A percentile compares a stretch with the other conserved stretches of the same genome.
These are phyloP conservation scores for Vigna nakashimae DNA, from an alignment of 306 rosid species.

Conservation along the genomic window DNA sequence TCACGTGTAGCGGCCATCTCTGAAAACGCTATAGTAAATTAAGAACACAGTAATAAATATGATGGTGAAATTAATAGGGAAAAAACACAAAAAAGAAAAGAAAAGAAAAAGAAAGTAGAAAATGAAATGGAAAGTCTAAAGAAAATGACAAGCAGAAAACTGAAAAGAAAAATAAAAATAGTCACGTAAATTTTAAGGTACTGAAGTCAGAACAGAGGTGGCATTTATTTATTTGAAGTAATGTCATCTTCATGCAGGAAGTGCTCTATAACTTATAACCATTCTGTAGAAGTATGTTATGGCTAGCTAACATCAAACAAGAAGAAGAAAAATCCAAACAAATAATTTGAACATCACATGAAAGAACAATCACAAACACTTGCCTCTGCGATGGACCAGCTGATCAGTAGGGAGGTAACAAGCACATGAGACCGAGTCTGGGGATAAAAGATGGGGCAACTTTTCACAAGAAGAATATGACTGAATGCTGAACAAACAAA, in stretches of 20 bases:
- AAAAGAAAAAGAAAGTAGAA: not conserved
- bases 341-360: not conserved
- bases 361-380: slow-evolving; percentile 45
- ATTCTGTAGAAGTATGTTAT: not conserved
- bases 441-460: slow-evolving; percentile 36
- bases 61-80: too few species aligned
- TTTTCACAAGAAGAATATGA: slow-evolving; percentile 2
- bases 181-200: too few species aligned
- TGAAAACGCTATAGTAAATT: not conserved
- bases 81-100: too few species aligned
- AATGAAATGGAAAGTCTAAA: not conserved
- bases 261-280: slow-evolving; percentile 7
- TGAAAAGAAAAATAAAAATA: too few species aligned
- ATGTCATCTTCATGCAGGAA: slow-evolving; percentile 27
- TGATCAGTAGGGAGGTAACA: slow-evolving; percentile 72
- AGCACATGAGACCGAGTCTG: slow-evolving; percentile 68
- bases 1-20: not conserved
- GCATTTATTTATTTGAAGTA: not conserved
- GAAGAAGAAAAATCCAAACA: not conserved
- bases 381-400: slow-evolving; percentile 92
- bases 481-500: not conserved
- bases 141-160: too few species aligned
- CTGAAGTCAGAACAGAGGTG: not conserved
- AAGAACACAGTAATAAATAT: too few species aligned
- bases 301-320: slow-evolving; percentile 23